Evolutionary conservation across 805 yeast genomes (phyloP), one percentile per base, ranked within the genome.

Genomic region (Candida silvatica): DNA sequence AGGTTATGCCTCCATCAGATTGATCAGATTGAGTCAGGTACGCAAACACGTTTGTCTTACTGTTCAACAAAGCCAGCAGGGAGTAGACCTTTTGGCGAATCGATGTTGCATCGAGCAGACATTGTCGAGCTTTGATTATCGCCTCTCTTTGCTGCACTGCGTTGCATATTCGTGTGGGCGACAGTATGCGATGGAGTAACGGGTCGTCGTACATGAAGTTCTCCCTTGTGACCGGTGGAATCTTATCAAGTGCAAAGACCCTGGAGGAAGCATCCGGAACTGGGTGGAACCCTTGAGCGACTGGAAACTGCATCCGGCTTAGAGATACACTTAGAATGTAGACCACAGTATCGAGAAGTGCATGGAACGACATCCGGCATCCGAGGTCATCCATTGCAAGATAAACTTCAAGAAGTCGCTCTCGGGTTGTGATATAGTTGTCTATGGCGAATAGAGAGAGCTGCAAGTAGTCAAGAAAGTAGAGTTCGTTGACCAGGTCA

Each of bases 321-420:
- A 51, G 35, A n/a, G 37, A 33, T 3, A 36, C 16, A 3, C 49
- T 38, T 3, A 56, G 27, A 6, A 56, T 33, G 19, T 43, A 47
- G 39, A n/a, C n/a, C n/a, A n/a, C n/a, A 7, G 43, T 43, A 37
- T 52, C 58, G 27, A 55, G 31, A 17, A 56, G 49, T 11, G 64
- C 64, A 44, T 64, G 60, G 0, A 58, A 35, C 4, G 53, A 37
- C 17, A 66, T 45, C 3, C 67, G 37, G 37, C 61, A 45, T 17
- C 64, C 67, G 44, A 61, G 28, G 37, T 54, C 55, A 33, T 40
- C 41, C 22, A 54, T 31, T 20, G 47, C 29, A 14, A 43, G 30
- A 26, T 49, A 45, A 4, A 54, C 27, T 4, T 38, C 27, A 5
- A 29, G 14, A 19, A 33, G n/a, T 7, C 15, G 11, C 5, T 5